A percentile compares a stretch with the other conserved stretches of the same genome.
Conservation (phyloP, 1,284 basidiomycete genomes). For the Irpex sp. region DNA sequence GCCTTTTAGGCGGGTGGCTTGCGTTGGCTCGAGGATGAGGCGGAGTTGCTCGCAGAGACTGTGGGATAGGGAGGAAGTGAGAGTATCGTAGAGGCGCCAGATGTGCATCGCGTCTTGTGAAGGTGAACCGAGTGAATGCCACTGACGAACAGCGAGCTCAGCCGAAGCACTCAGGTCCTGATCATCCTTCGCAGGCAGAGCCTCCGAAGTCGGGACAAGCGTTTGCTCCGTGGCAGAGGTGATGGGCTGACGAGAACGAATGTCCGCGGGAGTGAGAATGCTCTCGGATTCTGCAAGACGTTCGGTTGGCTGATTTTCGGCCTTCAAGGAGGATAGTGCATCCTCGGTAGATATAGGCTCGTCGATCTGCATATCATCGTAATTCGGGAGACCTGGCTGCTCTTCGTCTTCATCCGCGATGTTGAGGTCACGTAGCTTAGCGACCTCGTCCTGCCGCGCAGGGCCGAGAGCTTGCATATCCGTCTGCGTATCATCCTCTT, state of each 20-base stretch:
- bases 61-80: slow-evolving; percentile 91
- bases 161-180: slow-evolving; percentile 35
- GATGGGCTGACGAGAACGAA: slow-evolving; percentile 18
- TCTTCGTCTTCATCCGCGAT: slow-evolving; percentile 62
- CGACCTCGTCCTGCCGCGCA: slow-evolving; percentile 79
- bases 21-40: slow-evolving; percentile 93
- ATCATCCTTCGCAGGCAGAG: slow-evolving; percentile 11
- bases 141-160: slow-evolving; percentile 63
- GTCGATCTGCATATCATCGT: slow-evolving; percentile 30
- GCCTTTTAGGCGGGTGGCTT: slow-evolving; percentile 91
- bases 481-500: slow-evolving; percentile 66
- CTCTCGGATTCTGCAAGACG: slow-evolving; percentile 40
- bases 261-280: slow-evolving; percentile 40
- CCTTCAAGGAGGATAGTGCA: slow-evolving; percentile 22
- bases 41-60: slow-evolving; percentile 95
- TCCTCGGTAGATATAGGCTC: slow-evolving; percentile 15
- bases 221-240: slow-evolving; percentile 10
- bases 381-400: slow-evolving; percentile 32
- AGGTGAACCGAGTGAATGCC: slow-evolving; percentile 59
- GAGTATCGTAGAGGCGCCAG: slow-evolving; percentile 88
- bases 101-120: slow-evolving; percentile 65
- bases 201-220: neutral
- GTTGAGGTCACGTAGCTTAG: slow-evolving; percentile 79
- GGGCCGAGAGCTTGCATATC: slow-evolving; percentile 91
- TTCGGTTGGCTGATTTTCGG: slow-evolving; percentile 29